These are phyloP conservation scores for Chrysanthemum seticuspe DNA, from an alignment of 129 eudicot genomes.

Conservation along the genomic window DNA sequence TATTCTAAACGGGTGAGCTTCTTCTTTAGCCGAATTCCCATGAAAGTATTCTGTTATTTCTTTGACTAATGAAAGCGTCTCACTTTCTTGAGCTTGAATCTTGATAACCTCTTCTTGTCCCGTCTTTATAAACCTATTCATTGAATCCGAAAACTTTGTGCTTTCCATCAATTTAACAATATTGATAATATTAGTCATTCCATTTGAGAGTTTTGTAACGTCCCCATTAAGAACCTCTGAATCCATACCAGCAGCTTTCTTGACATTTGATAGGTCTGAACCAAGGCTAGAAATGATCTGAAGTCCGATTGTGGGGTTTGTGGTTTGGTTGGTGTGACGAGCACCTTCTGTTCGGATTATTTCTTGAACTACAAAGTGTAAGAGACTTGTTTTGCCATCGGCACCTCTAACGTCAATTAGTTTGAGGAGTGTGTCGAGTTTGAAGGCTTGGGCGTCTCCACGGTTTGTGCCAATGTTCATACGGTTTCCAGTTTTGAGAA, in stretches of 20 bases:
- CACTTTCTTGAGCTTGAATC: conserved; percentile 71
- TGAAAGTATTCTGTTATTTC: conserved; percentile 92
- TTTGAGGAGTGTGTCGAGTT: conserved; percentile 93
- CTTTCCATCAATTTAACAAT: conserved; percentile 48
- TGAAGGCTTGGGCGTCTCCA: conserved; percentile 92
- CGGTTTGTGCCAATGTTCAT: conserved; percentile 97
- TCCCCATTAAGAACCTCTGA: conserved; percentile 82
- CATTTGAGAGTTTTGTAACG: conserved; percentile 63
- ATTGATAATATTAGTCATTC: conserved; percentile 53
- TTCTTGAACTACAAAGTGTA: conserved; percentile 96
- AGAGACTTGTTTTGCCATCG: conserved; percentile 89
- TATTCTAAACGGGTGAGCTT: conserved; percentile 88
- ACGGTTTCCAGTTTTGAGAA: conserved; percentile 97
- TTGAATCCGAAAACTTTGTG: conserved; percentile 54
- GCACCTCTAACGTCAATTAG: conserved; percentile 88
- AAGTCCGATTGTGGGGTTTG: conserved; percentile 55
- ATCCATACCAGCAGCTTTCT: conserved; percentile 91
- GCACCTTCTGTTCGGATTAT: conserved; percentile 73
- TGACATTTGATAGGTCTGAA: conserved; percentile 79
- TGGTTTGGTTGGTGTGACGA: conserved; percentile 46
- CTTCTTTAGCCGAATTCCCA: conserved; percentile 91
- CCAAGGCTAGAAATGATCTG: conserved; percentile 68
- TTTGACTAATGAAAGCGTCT: conserved; percentile 68
- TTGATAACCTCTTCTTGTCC: conserved; percentile 77
- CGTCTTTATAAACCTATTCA: conserved; percentile 60